Conservation (phyloP, 257 asterid species). For the Verbascum thapsus region DNA sequence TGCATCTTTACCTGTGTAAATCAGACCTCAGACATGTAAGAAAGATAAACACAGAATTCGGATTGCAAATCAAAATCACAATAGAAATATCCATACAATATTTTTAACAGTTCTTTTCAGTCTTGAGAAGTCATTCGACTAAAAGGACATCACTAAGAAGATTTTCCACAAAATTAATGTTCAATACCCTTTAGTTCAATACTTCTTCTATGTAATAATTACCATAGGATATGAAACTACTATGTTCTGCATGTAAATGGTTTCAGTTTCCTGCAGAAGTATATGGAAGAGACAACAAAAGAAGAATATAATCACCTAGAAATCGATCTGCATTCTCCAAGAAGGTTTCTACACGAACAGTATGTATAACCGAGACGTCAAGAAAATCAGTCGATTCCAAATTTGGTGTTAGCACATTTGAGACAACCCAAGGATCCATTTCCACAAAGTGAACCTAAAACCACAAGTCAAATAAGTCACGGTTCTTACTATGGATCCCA, state of each 20-base stretch:
- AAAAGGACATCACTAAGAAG: constrained; percentile 6
- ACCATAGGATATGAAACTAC: background rate
- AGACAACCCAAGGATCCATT: constrained; percentile 99
- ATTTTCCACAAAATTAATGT: constrained; percentile 5
- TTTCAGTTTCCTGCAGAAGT: background rate
- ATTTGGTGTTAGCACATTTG: constrained; percentile 82
- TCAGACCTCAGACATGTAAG: constrained; percentile 21
- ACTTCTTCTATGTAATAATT: constrained; percentile 2
- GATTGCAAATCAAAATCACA: constrained; percentile 3
- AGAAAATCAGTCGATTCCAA: constrained; percentile 82
- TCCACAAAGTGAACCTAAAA: constrained; percentile 92
- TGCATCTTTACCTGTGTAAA: constrained; percentile 57
- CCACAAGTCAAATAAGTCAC: constrained; percentile 25
- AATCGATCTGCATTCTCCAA: constrained; percentile 63
- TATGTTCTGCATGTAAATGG: background rate
- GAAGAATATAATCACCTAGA: constrained; percentile 51
- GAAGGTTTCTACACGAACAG: constrained; percentile 78
- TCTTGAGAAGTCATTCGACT: background rate
- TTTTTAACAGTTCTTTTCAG: background rate
- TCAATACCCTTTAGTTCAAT: background rate
- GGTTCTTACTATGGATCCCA: background rate
- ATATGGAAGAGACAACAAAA: constrained; percentile 1
- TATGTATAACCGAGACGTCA: constrained; percentile 74
- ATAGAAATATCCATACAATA: background rate
- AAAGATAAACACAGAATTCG: constrained; percentile 1